Conservation (phyloP, 2,329 filamentous ascomycete species). For the Mollisiaceae sp. region DNA sequence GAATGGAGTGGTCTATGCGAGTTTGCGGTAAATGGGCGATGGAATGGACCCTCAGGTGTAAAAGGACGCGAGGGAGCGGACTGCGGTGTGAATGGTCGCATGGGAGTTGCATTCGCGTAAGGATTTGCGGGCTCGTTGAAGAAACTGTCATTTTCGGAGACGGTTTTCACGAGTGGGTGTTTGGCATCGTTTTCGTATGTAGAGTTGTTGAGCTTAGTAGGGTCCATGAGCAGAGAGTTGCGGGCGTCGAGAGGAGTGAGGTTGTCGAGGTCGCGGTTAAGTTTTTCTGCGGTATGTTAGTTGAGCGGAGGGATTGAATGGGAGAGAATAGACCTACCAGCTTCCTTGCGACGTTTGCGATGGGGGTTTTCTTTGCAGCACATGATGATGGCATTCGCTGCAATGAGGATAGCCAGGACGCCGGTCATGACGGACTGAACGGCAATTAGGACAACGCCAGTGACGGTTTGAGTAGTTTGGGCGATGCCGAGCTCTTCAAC, state of each 20-base stretch:
- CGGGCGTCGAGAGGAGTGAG: conserved; percentile 87
- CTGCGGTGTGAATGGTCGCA: conserved; percentile 25
- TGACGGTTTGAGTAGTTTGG: conserved; percentile 92
- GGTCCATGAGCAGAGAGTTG: conserved; percentile 72
- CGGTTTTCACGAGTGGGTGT: conserved; percentile 27
- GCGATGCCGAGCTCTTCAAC: conserved; percentile 90
- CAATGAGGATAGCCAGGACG: conserved; percentile 83
- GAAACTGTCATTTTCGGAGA: conserved; percentile 33
- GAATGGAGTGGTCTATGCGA: conserved; percentile 21
- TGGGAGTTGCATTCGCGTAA: conserved; percentile 35
- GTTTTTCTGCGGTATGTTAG: conserved; percentile 63
- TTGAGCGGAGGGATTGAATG: conserved; percentile 22
- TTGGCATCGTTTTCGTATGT: conserved; percentile 35
- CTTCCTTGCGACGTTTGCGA: conserved; percentile 83
- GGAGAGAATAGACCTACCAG: conserved; percentile 67
- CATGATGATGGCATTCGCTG: conserved; percentile 83
- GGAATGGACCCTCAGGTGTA: neutral
- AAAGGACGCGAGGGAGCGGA: neutral
- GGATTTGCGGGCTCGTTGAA: conserved; percentile 41
- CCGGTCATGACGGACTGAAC: conserved; percentile 86
- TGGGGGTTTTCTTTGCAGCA: conserved; percentile 91
- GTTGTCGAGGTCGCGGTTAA: conserved; percentile 76
- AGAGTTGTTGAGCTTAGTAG: conserved; percentile 28
- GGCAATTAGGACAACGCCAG: conserved; percentile 91
- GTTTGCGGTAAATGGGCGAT: conserved; percentile 12